Conservation (phyloP, 2,329 filamentous ascomycete genomes). For the Sporothrix humicola region DNA sequence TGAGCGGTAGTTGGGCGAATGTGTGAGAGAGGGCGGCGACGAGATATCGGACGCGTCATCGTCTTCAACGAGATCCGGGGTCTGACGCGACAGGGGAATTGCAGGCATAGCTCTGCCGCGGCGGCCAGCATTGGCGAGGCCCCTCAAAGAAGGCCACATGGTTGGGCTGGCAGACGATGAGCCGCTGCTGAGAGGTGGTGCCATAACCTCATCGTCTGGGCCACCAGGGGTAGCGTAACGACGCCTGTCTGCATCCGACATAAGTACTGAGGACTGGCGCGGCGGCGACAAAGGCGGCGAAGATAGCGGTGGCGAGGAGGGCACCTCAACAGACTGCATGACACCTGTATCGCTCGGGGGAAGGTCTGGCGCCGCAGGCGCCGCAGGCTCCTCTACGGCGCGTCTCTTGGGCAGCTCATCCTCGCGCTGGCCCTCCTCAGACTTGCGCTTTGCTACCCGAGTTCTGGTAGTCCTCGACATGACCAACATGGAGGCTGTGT, state of each 20-base stretch:
- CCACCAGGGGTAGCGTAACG: conserved; percentile 50
- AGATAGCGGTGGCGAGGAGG: conserved; percentile 47
- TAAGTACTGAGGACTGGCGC: conserved; percentile 16
- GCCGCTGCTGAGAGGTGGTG: conserved; percentile 61
- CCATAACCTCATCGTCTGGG: conserved; percentile 51
- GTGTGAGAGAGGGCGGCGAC: conserved; percentile 69
- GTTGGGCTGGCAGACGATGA: conserved; percentile 52
- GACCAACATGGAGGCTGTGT: conserved; percentile 35
- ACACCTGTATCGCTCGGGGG: conserved; percentile 22
- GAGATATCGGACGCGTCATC: conserved; percentile 59
- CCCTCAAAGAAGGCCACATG: conserved; percentile 59
- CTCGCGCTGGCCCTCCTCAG: conserved; percentile 34
- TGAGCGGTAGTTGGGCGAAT: conserved; percentile 63
- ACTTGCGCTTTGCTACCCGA: conserved; percentile 37
- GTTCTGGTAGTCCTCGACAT: conserved; percentile 30
- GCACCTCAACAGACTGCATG: conserved; percentile 42
- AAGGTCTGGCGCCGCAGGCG: neutral
- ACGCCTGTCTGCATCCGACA: conserved; percentile 37
- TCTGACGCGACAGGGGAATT: conserved; percentile 46
- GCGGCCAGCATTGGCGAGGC: conserved; percentile 52
- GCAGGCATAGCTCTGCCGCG: conserved; percentile 42
- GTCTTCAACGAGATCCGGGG: conserved; percentile 49
- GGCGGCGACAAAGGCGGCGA: conserved; percentile 39
- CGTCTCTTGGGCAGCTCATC: conserved; percentile 35
- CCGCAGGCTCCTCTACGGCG: conserved; percentile 13